phyloP scores from a whole-genome alignment of 768 basidiomycete genomes.

The Macrolepiota albuminosa region DNA sequence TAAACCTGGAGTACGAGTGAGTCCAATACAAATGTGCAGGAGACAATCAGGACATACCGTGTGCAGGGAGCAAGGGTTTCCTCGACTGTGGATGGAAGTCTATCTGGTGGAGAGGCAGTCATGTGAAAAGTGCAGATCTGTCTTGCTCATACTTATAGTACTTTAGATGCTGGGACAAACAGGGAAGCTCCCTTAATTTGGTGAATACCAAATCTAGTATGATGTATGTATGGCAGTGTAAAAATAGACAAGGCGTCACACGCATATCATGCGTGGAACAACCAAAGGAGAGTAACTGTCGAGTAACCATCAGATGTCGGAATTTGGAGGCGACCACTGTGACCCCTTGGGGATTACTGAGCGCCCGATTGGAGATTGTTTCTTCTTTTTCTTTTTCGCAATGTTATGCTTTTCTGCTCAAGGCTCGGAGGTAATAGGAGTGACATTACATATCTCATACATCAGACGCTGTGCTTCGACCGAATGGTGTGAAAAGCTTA shows the following conservation, averaged over 20 bases:
- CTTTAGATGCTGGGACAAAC: not conserved
- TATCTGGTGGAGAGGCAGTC: not conserved
- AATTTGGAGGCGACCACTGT: not conserved
- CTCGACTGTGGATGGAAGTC: not conserved
- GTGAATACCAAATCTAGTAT: not conserved
- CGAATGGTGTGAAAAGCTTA: not conserved
- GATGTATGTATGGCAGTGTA: not conserved
- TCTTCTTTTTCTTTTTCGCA: not conserved
- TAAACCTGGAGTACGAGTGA: not conserved
- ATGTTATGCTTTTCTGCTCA: not conserved
- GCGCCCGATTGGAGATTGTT: not conserved
- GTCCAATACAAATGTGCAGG: not conserved
- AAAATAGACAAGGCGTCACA: not conserved
- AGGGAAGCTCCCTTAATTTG: not conserved
- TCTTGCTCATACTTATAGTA: not conserved
- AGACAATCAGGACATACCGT: not conserved
- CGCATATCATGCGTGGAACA: not conserved
- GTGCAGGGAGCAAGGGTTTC: not conserved
- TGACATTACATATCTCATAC: not conserved
- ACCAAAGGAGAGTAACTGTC: too few relatives aligned
- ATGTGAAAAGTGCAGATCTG: not conserved
- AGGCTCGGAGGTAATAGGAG: not conserved
- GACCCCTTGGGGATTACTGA: not conserved
- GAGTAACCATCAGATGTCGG: not conserved
- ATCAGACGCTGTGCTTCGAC: not conserved